Base-by-base conservation (phyloP, 805 yeast genomes). In the Lachancea cidri region DNA sequence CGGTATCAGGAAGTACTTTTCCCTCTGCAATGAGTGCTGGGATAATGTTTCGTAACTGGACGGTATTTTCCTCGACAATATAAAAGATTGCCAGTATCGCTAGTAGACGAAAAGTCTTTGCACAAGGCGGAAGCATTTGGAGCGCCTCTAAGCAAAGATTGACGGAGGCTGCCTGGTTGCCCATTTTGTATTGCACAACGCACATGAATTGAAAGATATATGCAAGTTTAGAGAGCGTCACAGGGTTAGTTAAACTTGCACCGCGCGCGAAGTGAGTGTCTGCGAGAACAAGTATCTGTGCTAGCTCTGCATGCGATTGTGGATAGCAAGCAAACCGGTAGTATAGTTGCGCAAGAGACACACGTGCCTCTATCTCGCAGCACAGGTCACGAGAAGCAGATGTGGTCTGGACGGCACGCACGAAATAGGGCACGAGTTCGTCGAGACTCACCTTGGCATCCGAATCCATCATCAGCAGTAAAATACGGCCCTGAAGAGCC, bases 271-370 rank as follows among this genome's bases (percentile, higher is more conserved):
- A 22, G 27, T 7, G 11, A 7, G 27, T 11, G 27, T 22, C 27
- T 22, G 30, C 33, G 27, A 35, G 39, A 11, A n/a, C 17, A 14
- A 34, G 29, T 2, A 41, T 39, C 13, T 22, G 40, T 2, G 42
- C 16, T 20, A 43, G 32, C 36, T 44, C 47, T 14, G 37, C 39
- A 9, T 37, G 33, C 14, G 47, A 37, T 20, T 44, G 38, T 3
- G 40, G 33, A 29, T 33, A 44, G 27, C 41, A 29, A 5, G 44
- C 43, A 34, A 41, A 44, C 14, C 43, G 41, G 35, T 40, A 38
- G 35, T 44, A 44, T 3, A 44, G 34, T 20, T 42, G 41, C 2
- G 47, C 47, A 15, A 44, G 38, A 24, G 43, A 41, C 2, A 44
- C 17, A 18, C 43, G 39, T 5, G 44, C 36, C 29, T 44, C 42